A percentile compares a stretch with the other conserved stretches of the same genome.
Evolutionary conservation across 305 asterid species (phyloP).

Genomic region (Rubia balearica): DNA sequence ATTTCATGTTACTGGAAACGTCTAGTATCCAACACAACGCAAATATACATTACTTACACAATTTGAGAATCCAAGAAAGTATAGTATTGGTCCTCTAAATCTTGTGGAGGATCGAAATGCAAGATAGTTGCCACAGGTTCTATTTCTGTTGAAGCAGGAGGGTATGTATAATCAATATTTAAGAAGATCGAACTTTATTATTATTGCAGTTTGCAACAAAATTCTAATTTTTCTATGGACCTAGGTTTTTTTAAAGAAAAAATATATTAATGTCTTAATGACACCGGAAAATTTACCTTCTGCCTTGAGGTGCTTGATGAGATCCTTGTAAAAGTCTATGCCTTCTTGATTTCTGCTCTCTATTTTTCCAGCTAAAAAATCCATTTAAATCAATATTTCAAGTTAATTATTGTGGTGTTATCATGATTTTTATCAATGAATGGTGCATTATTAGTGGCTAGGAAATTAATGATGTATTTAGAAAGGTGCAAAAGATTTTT

Average conservation of each 20-base stretch:
- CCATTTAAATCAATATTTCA: not conserved
- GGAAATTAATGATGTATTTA: not conserved
- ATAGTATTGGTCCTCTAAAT: constrained; percentile 14
- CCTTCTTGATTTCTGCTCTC: constrained; percentile 12
- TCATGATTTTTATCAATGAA: too few relatives aligned
- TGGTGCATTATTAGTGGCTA: not conserved
- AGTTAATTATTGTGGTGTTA: not conserved
- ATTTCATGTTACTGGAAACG: too few relatives aligned
- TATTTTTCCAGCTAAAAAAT: constrained; percentile 13
- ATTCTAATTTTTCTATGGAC: too few relatives aligned
- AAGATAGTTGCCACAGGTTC: constrained; percentile 14
- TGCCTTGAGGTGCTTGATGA: not conserved
- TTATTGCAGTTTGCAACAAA: not conserved
- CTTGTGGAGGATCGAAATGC: constrained; percentile 20
- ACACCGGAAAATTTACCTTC: not conserved
- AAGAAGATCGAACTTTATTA: too few relatives aligned
- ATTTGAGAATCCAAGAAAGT: constrained; percentile 9
- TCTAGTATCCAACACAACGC: too few relatives aligned
- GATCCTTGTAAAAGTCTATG: constrained; percentile 12
- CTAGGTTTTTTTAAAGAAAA: too few relatives aligned
- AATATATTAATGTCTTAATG: too few relatives aligned
- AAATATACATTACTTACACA: constrained; percentile 4
- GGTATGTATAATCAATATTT: not conserved
- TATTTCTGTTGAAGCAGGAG: not conserved
- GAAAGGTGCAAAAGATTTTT: too few relatives aligned